These are phyloP conservation scores for Colletotrichum tanaceti DNA, from an alignment of 2,329 filamentous ascomycete genomes.

Conservation along the genomic window DNA sequence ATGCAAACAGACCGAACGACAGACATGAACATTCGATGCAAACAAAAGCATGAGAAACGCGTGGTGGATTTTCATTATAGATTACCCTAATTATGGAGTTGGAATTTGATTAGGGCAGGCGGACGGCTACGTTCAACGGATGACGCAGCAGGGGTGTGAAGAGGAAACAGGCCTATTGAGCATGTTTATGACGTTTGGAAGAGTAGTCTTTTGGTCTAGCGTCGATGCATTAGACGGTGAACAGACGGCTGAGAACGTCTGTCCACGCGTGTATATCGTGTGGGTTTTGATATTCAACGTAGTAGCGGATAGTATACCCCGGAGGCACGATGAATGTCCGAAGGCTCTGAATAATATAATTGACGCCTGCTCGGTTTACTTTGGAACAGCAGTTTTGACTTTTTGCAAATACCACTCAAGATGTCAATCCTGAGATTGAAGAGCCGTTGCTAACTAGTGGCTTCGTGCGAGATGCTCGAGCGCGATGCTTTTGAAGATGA, in stretches of 20 bases:
- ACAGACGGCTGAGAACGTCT: conserved; percentile 30
- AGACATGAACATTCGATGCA: conserved; percentile 20
- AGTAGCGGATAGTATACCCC: conserved; percentile 51
- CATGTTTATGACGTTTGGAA: conserved; percentile 13
- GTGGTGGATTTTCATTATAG: conserved; percentile 36
- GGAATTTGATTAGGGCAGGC: background rate
- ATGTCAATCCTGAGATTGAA: background rate
- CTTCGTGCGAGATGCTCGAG: background rate
- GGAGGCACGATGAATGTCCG: conserved; percentile 50
- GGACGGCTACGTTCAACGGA: background rate
- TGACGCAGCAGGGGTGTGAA: background rate
- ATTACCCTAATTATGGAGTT: conserved; percentile 10
- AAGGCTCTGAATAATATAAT: conserved; percentile 36
- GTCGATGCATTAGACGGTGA: conserved; percentile 42
- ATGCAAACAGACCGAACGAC: background rate
- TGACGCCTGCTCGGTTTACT: background rate
- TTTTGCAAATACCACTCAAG: background rate
- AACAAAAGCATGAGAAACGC: conserved; percentile 41
- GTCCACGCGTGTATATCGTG: conserved; percentile 46
- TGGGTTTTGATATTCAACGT: conserved; percentile 46
- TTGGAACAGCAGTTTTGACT: too few species aligned
- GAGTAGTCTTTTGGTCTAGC: conserved; percentile 39
- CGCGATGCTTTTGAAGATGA: background rate
- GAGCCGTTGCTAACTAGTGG: background rate
- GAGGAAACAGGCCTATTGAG: background rate